A percentile compares a stretch with the other conserved stretches of the same genome.
phyloP scores from a whole-genome alignment of 2,329 filamentous ascomycete genomes.

The Coniochaeta sp. region DNA sequence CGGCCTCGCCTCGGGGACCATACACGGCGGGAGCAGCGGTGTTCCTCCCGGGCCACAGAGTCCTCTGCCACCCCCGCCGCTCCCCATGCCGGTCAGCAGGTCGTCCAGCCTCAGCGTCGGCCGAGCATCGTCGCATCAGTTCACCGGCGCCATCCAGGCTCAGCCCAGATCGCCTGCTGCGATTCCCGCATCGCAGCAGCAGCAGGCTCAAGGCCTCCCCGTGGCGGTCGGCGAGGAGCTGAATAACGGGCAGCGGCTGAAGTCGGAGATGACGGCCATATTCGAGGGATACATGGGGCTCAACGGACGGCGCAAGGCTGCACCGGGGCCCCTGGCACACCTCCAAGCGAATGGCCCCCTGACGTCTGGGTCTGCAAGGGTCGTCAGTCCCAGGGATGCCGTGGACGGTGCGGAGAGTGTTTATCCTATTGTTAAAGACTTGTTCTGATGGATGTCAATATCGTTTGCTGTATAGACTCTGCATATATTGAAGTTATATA shows the following conservation, averaged over 20 bases:
- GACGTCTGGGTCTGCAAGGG: not conserved
- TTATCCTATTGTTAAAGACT: not conserved
- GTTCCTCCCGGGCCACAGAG: slow-evolving; percentile 4
- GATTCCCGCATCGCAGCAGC: slow-evolving; percentile 18
- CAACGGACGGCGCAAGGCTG: not conserved
- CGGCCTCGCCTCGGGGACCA: slow-evolving; percentile 37
- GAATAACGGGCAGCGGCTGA: slow-evolving; percentile 41
- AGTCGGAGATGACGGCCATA: slow-evolving; percentile 45
- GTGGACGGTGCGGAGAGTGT: not conserved
- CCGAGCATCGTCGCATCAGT: slow-evolving; percentile 4
- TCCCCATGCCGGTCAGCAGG: not conserved
- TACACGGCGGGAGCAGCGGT: slow-evolving; percentile 7
- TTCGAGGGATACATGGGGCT: slow-evolving; percentile 28
- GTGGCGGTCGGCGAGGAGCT: not conserved
- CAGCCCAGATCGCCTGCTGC: slow-evolving; percentile 5
- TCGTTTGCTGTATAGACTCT: not conserved
- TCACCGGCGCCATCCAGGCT: not conserved
- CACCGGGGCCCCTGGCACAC: not conserved
- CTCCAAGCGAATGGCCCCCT: not conserved
- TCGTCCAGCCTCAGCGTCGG: slow-evolving; percentile 15
- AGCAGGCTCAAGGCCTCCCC: slow-evolving; percentile 2
- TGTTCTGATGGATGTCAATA: not conserved
- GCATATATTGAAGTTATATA: no score
- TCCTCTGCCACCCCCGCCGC: not conserved
- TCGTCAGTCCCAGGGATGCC: not conserved